These are phyloP conservation scores for Alternaria sp. DNA, from an alignment of 2,329 filamentous ascomycete species.

Conservation along the genomic window DNA sequence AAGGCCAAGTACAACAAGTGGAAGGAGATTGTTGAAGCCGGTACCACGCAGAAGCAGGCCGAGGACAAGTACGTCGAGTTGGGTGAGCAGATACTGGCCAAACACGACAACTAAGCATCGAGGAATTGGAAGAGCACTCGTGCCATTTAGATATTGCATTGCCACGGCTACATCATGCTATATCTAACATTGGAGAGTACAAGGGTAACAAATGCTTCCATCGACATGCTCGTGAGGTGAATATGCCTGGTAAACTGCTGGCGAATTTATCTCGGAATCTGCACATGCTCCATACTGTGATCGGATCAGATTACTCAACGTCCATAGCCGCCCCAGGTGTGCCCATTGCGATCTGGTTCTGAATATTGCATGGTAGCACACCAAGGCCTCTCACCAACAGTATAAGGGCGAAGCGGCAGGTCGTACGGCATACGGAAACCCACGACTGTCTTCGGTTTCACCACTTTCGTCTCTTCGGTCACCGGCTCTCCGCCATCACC, in stretches of 20 bases:
- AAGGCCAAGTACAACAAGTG: conserved; percentile 84
- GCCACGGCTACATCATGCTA: conserved; percentile 38
- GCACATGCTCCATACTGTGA: neutral
- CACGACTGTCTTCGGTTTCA: conserved; percentile 56
- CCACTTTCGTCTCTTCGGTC: neutral
- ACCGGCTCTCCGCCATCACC: conserved; percentile 19
- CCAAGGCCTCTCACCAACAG: conserved; percentile 74
- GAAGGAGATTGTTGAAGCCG: conserved; percentile 73
- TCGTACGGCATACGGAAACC: conserved; percentile 85
- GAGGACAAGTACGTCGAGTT: conserved; percentile 79
- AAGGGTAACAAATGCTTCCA: neutral
- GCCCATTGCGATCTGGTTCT: conserved; percentile 68
- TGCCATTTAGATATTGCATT: conserved; percentile 18
- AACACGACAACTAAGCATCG: conserved; percentile 66
- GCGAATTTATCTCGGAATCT: neutral
- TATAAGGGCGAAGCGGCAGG: conserved; percentile 75
- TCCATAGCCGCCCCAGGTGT: conserved; percentile 49
- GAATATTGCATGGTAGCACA: conserved; percentile 68
- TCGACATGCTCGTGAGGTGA: neutral
- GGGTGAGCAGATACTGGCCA: conserved; percentile 74
- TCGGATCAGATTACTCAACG: neutral
- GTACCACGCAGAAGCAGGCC: conserved; percentile 69
- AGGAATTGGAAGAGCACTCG: neutral
- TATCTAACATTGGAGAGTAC: neutral
- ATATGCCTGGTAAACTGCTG: neutral